These are phyloP conservation scores for Iris pallida DNA, from an alignment of 116 monocot species.

Conservation along the genomic window DNA sequence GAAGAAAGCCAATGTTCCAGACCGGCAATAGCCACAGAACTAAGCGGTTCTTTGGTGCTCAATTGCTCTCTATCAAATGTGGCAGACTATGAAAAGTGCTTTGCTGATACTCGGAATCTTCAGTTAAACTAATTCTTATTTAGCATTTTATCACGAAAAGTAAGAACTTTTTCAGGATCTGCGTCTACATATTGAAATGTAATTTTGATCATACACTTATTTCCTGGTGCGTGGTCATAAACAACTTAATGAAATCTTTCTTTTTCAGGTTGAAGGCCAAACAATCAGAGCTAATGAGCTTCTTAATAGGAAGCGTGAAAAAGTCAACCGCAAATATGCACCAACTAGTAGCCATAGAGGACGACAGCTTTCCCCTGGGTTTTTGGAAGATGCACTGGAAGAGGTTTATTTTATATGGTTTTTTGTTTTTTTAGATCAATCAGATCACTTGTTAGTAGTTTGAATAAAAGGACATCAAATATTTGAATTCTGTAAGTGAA, in stretches of 20 bases:
- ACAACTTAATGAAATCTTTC: not conserved
- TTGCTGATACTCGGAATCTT: not conserved
- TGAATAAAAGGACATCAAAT: not conserved
- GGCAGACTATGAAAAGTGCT: too few relatives aligned
- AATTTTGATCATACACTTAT: too few relatives aligned
- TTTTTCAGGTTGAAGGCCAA: conserved; percentile 67
- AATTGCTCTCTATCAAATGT: too few relatives aligned
- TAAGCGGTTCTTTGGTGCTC: too few relatives aligned
- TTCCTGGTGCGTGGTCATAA: too few relatives aligned
- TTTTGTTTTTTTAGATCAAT: not conserved
- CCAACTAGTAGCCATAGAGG: conserved; percentile 40
- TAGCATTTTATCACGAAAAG: not conserved
- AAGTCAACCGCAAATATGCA: conserved; percentile 71
- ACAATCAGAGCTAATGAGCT: conserved; percentile 80
- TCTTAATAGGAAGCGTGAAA: conserved; percentile 77
- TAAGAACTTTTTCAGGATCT: not conserved
- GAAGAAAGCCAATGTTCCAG: too few relatives aligned
- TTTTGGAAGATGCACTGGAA: conserved; percentile 84
- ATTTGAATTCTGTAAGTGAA: not conserved
- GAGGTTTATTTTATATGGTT: conserved; percentile 43
- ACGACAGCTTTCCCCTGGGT: conserved; percentile 80
- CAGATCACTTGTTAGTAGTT: not conserved
- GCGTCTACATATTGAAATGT: too few relatives aligned
- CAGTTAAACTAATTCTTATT: not conserved
- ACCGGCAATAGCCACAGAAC: too few relatives aligned